Conservation (phyloP, 768 basidiomycete species). For the Xerocomellus chrysenteron region DNA sequence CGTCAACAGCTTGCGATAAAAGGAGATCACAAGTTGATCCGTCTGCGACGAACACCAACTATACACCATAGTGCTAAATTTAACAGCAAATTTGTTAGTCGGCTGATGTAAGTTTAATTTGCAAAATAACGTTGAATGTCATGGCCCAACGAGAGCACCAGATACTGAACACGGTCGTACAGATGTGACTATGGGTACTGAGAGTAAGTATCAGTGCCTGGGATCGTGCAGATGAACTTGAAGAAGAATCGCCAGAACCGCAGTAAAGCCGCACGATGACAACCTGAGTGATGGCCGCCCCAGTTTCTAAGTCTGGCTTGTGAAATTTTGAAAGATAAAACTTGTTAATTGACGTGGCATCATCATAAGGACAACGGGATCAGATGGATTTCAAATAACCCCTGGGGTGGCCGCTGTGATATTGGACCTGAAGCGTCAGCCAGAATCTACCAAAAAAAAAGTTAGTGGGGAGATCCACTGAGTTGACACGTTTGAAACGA, state of each 20-base stretch:
- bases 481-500: too few species aligned
- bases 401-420: neutral
- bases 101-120: neutral
- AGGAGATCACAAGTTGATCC: neutral
- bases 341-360: neutral
- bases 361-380: neutral
- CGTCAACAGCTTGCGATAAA: neutral
- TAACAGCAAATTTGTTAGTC: neutral
- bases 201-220: neutral
- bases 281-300: neutral
- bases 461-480: too few species aligned
- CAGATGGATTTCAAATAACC: neutral
- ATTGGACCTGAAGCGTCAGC: too few species aligned
- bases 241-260: neutral
- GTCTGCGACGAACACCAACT: neutral
- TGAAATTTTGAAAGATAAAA: neutral
- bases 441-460: too few species aligned
- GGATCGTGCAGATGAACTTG: too few species aligned
- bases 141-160: neutral
- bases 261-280: neutral
- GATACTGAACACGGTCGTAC: too few species aligned
- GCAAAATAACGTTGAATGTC: neutral
- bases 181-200: neutral
- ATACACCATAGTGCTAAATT: neutral
- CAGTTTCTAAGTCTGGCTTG: neutral